phyloP scores from a whole-genome alignment of 78 protist genomes.

The Dictyostelium firmibasis region DNA sequence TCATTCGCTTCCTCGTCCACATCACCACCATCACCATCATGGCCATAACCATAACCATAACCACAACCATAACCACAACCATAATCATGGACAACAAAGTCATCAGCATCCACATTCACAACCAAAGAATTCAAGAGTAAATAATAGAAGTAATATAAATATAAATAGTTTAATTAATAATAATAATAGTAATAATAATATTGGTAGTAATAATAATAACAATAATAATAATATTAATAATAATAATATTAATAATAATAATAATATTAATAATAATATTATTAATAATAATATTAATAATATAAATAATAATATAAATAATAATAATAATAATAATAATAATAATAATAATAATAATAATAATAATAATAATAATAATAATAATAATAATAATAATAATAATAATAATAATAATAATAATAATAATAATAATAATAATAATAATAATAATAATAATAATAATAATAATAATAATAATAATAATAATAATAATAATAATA shows the following conservation, averaged over 20 bases:
- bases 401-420: neutral
- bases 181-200: neutral
- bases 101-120: neutral
- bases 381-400: neutral
- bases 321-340: neutral
- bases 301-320: neutral
- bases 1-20: neutral
- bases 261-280: neutral
- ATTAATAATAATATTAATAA: conserved; percentile 13
- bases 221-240: conserved; percentile 1
- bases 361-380: conserved; percentile 7
- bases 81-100: neutral
- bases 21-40: neutral
- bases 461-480: neutral
- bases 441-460: conserved; percentile 9
- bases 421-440: neutral
- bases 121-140: neutral
- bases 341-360: conserved; percentile 6
- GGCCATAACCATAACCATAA: neutral
- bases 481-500: neutral
- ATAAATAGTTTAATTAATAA: neutral
- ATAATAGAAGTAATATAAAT: neutral
- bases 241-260: conserved; percentile 8
- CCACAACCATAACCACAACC: neutral
- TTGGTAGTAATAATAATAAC: neutral